A percentile compares a stretch with the other conserved stretches of the same genome.
These are phyloP conservation scores for Zymoseptoria passerinii DNA, from an alignment of 2,329 filamentous ascomycete species.

Conservation along the genomic window DNA sequence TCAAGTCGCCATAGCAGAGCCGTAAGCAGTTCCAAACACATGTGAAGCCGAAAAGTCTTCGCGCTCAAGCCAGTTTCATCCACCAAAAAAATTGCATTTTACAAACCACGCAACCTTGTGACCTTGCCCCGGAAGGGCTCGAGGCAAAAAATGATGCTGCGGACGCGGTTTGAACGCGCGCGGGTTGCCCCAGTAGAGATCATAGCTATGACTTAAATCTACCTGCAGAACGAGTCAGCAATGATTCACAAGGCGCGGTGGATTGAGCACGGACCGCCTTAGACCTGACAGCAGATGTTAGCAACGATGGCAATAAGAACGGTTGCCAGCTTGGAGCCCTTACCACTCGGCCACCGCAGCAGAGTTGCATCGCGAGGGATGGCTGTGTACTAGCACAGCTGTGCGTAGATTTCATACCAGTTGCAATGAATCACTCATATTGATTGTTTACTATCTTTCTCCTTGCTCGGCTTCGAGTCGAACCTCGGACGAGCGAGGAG, in stretches of 20 bases:
- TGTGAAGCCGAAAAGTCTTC: no score
- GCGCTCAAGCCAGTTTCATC: no score
- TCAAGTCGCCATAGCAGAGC: no score
- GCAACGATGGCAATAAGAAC: not conserved
- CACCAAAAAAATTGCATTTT: no score
- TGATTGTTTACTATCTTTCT: no score
- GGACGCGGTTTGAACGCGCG: conserved; percentile 24
- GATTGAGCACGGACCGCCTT: conserved; percentile 12
- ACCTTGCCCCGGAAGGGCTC: no score
- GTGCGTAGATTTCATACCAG: not conserved
- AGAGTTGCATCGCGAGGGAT: not conserved
- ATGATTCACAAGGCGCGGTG: no score
- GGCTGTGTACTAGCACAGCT: not conserved
- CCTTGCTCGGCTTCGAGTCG: no score
- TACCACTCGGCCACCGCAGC: conserved; percentile 22
- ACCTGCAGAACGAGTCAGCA: not conserved
- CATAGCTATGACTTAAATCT: conserved; percentile 21
- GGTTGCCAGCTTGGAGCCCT: not conserved
- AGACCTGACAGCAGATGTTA: conserved; percentile 10
- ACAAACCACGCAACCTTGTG: no score
- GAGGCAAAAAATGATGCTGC: not conserved
- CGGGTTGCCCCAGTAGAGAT: conserved; percentile 24
- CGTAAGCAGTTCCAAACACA: no score
- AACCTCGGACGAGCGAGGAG: no score
- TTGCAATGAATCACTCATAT: no score